Base-by-base conservation (phyloP, 352 stramenopile species). In the Globisporangium spiculum region DNA sequence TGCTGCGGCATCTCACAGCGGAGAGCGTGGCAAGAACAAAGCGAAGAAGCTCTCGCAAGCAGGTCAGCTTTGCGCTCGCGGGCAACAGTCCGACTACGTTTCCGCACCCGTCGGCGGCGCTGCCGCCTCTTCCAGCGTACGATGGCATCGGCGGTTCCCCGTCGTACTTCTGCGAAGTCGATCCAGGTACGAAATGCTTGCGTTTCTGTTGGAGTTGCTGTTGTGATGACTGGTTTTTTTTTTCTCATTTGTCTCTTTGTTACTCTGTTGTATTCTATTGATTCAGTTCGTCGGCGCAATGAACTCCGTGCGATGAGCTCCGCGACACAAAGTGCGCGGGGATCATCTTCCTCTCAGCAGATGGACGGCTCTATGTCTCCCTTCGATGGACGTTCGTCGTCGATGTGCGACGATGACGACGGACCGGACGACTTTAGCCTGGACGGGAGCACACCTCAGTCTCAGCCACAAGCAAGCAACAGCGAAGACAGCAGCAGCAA, bases 41-140 rank as follows among this genome's bases (percentile, higher is more conserved):
- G n/a, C 32, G 56, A 48, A 36, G 56, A n/a, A 62, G 20, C 12
- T 32, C 24, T 26, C 66, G 59, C 41, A 70, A 73, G 48, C 70
- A 75, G 54, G 63, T 73, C 22, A 71, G 41, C 7, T 73, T 73
- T 63, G 66, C 61, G 41, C 60, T 71, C 52, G 52, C 38, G 6
- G 66, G 60, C 7, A 55, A 66, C 9, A 65, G 60, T 5, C 53
- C 63, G 30, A 69, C 69, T 9, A 36, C 57, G 26, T 76, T 68
- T n/a, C 68, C 68, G 7, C 71, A 74, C 32, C 50, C 78, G 20
- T 69, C 78, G 1, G 69, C 68, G 3, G 68, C 84, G 18, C 67
- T 94, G 9, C 83, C 85, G n/a, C 85, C 85, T 16, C 65, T 94
- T 12, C 87, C 87, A 79, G 85, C 85, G 6, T 93, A 94, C 67